Base-by-base conservation (phyloP, 345 rosid genomes). In the Linum trigynum region DNA sequence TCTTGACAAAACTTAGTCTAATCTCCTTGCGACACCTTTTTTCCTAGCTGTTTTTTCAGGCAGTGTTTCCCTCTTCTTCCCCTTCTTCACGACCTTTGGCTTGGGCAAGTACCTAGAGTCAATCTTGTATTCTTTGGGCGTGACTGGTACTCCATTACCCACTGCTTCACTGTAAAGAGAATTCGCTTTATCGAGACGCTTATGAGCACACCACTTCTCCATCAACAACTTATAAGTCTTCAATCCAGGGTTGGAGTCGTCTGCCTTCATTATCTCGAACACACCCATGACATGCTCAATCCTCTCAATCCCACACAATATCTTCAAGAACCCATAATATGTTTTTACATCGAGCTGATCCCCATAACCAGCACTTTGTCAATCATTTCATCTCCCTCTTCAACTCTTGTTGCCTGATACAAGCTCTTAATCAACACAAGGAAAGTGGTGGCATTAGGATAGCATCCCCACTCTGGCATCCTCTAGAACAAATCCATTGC, bases 21-120 rank as follows among this genome's bases (percentile, higher is more conserved):
- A 94, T 88, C 84, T 85, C 78, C 89, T 80, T 90, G 5, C 88
- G 87, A 5, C 87, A 84, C 55, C 79, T 84, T 83, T 79, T 81
- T 94, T 94, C 81, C 95, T 82, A 0, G 91, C 96, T 69, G 82
- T 88, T 83, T 94, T 94, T 83, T 94, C 97, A 2, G 97, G 96
- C 63, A 94, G 78, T 8, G 97, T 94, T 83, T 88, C 96, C 67
- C 97, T 79, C 84, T 86, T 90, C 76, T 88, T 90, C 85, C 73
- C 88, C 65, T 79, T 82, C 75, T 81, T 79, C 59, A 71, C 85
- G 39, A 70, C 83, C 80, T 76, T 80, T 0, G 84, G 77, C 75
- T 88, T 90, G 72, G 85, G 88, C 80, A 82, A 61, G 69, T 69
- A 86, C 67, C 81, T 74, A 1, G 83, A 82, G 15, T 90, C 96